phyloP scores from a whole-genome alignment of 768 basidiomycete genomes.

The Naematelia aurantialba region DNA sequence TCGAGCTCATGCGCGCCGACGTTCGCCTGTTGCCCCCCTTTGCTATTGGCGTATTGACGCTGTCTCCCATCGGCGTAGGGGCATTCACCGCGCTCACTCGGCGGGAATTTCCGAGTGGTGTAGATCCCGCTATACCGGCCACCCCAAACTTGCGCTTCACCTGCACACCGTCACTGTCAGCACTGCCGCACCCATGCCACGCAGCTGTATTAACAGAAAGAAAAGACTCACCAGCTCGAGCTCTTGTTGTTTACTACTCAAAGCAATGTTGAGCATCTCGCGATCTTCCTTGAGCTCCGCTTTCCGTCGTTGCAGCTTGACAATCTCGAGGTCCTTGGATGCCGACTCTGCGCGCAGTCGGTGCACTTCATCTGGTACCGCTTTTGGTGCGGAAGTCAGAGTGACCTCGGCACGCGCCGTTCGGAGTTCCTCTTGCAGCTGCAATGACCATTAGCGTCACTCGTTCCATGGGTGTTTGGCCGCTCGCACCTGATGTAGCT shows the following conservation, averaged over 20 bases:
- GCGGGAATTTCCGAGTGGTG: slow-evolving; percentile 12
- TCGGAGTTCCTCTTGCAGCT: slow-evolving; percentile 11
- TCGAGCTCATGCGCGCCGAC: slow-evolving; percentile 17
- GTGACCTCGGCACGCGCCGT: slow-evolving; percentile 1
- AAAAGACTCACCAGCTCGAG: slow-evolving; percentile 68
- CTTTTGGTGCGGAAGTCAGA: background rate
- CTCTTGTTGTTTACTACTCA: slow-evolving; percentile 93
- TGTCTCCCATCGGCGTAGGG: background rate
- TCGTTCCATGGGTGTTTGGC: too few species aligned
- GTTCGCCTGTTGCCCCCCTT: background rate
- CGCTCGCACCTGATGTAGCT: slow-evolving; percentile 25
- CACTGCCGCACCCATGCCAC: background rate
- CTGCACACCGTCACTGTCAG: slow-evolving; percentile 19
- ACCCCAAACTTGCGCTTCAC: slow-evolving; percentile 48
- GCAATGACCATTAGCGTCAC: too few species aligned
- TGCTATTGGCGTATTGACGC: background rate
- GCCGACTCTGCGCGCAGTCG: slow-evolving; percentile 73
- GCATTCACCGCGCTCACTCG: background rate
- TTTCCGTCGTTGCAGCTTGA: slow-evolving; percentile 66
- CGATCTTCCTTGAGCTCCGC: slow-evolving; percentile 71
- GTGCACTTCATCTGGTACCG: slow-evolving; percentile 52
- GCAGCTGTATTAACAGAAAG: slow-evolving; percentile 2
- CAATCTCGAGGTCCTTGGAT: slow-evolving; percentile 74
- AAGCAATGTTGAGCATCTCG: slow-evolving; percentile 78
- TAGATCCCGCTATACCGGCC: slow-evolving; percentile 41